Conservation (phyloP, 2,329 filamentous ascomycete genomes). For the Aspergillus quadricinctus region DNA sequence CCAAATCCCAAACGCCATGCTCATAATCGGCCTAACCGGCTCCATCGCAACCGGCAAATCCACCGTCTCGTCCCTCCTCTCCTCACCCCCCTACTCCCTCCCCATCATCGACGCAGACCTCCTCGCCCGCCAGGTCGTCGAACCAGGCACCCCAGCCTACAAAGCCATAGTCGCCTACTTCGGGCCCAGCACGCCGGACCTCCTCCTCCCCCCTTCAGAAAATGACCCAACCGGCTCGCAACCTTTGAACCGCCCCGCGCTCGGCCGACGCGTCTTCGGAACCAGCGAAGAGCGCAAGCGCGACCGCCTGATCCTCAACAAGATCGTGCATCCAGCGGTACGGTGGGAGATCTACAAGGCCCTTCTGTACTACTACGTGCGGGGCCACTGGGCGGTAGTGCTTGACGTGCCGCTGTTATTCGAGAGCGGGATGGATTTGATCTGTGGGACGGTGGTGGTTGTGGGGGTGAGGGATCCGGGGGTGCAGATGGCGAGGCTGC, state of each 20-base stretch:
- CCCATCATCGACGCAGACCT: constrained; percentile 93
- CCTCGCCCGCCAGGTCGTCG: constrained; percentile 87
- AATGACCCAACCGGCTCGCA: constrained; percentile 27
- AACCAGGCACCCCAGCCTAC: constrained; percentile 84
- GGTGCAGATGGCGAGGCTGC: constrained; percentile 76
- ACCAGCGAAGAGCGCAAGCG: constrained; percentile 62
- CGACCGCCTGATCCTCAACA: constrained; percentile 75
- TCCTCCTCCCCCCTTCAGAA: constrained; percentile 60
- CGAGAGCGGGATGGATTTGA: constrained; percentile 77
- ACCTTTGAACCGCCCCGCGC: constrained; percentile 77
- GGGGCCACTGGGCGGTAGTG: constrained; percentile 81
- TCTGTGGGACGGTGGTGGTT: constrained; percentile 81
- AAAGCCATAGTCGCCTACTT: constrained; percentile 78
- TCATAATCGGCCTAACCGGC: constrained; percentile 91
- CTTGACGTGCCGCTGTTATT: constrained; percentile 90
- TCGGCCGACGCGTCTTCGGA: constrained; percentile 85
- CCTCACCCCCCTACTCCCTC: constrained; percentile 73
- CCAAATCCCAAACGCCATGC: constrained; percentile 58
- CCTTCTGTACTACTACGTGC: constrained; percentile 68
- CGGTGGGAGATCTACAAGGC: constrained; percentile 73
- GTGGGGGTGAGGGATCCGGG: constrained; percentile 77
- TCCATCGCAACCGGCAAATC: constrained; percentile 98
- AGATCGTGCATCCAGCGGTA: constrained; percentile 90
- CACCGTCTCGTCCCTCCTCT: constrained; percentile 81
- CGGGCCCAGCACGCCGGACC: constrained; percentile 73